Percentiles rank a stretch among this genome's conserved stretches.
phyloP scores from a whole-genome alignment of 805 yeast genomes.

The Teunomyces gatunensis region DNA sequence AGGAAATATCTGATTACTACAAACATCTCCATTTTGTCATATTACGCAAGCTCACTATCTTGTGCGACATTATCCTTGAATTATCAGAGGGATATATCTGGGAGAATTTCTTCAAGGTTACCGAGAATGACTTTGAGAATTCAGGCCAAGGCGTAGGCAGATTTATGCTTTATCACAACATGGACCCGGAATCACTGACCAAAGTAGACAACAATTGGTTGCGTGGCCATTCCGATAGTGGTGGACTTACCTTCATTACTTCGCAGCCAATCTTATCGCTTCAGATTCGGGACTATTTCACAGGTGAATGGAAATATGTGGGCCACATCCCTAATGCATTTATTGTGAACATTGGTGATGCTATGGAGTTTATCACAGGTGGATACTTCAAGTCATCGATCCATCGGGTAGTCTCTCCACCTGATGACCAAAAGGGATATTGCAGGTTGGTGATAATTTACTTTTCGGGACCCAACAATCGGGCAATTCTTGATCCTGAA shows the following conservation, averaged over 20 bases:
- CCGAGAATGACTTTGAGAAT: constrained; percentile 19
- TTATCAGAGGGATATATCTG: constrained; percentile 27
- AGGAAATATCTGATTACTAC: constrained; percentile 23
- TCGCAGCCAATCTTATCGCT: constrained; percentile 30
- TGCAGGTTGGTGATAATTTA: constrained; percentile 13
- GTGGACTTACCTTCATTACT: constrained; percentile 30
- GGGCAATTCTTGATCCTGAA: constrained; percentile 13
- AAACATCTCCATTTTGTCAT: constrained; percentile 19
- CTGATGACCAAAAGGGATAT: constrained; percentile 13
- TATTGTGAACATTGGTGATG: constrained; percentile 31
- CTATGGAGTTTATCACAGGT: constrained; percentile 31
- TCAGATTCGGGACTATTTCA: constrained; percentile 28
- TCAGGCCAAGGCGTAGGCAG: constrained; percentile 30
- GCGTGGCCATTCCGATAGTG: constrained; percentile 31
- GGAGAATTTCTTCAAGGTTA: constrained; percentile 26
- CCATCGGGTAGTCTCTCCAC: constrained; percentile 14
- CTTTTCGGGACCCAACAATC: constrained; percentile 14
- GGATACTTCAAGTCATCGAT: constrained; percentile 19
- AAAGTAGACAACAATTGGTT: constrained; percentile 27
- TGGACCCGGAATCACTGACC: constrained; percentile 20
- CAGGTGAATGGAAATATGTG: constrained; percentile 30
- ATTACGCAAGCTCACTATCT: constrained; percentile 20
- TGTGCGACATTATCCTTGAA: constrained; percentile 26
- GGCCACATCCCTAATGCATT: constrained; percentile 29
- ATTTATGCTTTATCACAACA: constrained; percentile 26